Evolutionary conservation across 768 basidiomycete genomes (phyloP), one percentile per base, ranked within the genome.

Genomic region (Mycena metata): DNA sequence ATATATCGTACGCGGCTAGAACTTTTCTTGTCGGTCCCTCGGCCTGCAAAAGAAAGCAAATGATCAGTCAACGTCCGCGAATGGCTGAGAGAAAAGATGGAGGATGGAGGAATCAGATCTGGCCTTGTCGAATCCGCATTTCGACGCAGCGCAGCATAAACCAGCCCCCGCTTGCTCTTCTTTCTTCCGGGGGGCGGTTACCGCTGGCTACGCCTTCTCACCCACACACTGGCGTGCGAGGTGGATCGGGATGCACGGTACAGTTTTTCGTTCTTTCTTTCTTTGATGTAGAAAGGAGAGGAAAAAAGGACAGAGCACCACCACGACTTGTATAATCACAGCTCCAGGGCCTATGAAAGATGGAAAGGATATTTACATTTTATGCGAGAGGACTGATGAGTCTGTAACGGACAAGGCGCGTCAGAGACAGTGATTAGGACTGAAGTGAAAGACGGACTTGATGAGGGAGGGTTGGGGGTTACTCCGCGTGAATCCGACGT

Each of bases 391-490:
- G 96, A 79, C 94, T 96, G 81, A 98, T 94, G 76, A 98, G 88
- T 83, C 96, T 98, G 75, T 10, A 35, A 52, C 8, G n/a, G 35
- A 73, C 39, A 15, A 57, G 51, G 24, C 39, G 46, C 52, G 60
- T 68, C 17, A 50, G 72, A 42, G 35, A 73, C 42, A 56, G n/a
- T 24, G 49, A 36, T 46, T 23, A 26, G 13, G 5, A 55, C 45
- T 61, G 21, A 30, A 57, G 60, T 39, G 45, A n/a, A 19, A 7
- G n/a, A 88, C 94, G 74, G 61, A 97, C 96, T 98, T 96, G 81
- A 97, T 97, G 76, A 98, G 83, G 43, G 95, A 96, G 21, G 96
- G 96, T 74, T 96, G 95, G 35, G 96, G 96, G 77, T 93, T 95
- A 77, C 95, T 96, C 73, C 92, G 85, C 60, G 92, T 94, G 83